Evolutionary conservation across 1,284 basidiomycete species (phyloP), one percentile per base, ranked within the genome.

Genomic region (Austroboletus olivaceoglutinosus): DNA sequence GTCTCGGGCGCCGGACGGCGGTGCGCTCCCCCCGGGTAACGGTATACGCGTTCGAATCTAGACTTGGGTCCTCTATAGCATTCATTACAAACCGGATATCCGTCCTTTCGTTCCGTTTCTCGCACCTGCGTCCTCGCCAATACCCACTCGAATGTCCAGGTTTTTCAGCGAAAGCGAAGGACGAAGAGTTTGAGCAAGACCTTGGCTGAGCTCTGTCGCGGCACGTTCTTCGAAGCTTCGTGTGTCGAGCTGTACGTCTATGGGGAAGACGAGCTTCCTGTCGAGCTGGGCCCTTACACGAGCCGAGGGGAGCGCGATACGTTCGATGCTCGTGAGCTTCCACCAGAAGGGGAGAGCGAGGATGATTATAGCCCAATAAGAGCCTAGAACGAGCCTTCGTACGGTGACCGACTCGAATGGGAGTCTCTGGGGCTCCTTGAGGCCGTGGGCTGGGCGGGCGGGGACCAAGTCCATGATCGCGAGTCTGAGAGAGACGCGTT

Each of bases 331-430:
- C 3, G 93, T 96, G 21, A 89, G 86, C 42, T 75, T 77, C 91
- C 90, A 96, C 93, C 93, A 97, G 41, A 90, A 76, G 5, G 93
- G 93, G 18, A 91, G 51, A 2, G 85, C 84, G 8, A 90, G 70
- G 21, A 93, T 55, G 21, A 94, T 75, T 30, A 91, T 72, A 27
- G 79, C 53, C 79, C 91, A 91, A 67, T 94, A 95, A 1, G 86
- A 81, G 6, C 76, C 68, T 50, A 92, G 75, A 51, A 91, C 83
- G 41, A 69, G 70, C 57, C 83, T 70, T 45, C 84, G 76, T 50
- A 75, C 71, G 40, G 57, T 58, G 52, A 70, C 62, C 22, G 72
- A 70, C 61, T 87, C 79, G 59, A 80, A 82, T 57, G 75, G 73
- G 19, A 87, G 71, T n/a, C 60, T 72, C 41, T 72, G 69, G 16